Conservation (phyloP, 2,329 filamentous ascomycete species). For the Cladophialophora carrionii region DNA sequence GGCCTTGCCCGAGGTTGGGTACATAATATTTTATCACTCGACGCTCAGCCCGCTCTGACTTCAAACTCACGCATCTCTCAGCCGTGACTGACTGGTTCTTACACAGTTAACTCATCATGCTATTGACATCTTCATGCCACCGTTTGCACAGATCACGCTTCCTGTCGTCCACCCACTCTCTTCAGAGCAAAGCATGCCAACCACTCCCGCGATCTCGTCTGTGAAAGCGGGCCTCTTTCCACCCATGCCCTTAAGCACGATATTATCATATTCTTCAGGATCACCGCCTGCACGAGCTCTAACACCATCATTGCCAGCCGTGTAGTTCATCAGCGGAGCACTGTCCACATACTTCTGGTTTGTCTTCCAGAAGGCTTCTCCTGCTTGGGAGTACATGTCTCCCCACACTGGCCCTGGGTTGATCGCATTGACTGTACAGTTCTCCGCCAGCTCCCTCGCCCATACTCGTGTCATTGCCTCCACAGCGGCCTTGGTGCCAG, state of each 20-base stretch:
- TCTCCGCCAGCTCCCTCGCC: constrained; percentile 61
- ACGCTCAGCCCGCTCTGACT: not conserved
- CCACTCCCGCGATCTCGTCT: constrained; percentile 72
- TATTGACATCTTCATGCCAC: constrained; percentile 66
- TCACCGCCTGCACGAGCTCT: constrained; percentile 54
- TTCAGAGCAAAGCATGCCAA: constrained; percentile 72
- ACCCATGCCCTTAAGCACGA: constrained; percentile 62
- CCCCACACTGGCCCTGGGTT: constrained; percentile 62
- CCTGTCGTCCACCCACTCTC: constrained; percentile 80
- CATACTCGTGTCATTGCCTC: constrained; percentile 67
- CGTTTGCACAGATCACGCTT: constrained; percentile 78
- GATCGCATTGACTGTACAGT: constrained; percentile 62
- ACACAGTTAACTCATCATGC: constrained; percentile 27
- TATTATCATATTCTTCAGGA: constrained; percentile 62
- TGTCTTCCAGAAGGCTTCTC: constrained; percentile 60
- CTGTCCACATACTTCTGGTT: constrained; percentile 65
- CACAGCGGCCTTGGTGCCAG: constrained; percentile 64
- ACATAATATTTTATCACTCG: not conserved
- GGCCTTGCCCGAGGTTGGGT: not conserved
- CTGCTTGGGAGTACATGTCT: constrained; percentile 59
- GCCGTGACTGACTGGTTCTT: not conserved
- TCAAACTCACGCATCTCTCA: not conserved
- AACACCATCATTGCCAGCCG: constrained; percentile 59
- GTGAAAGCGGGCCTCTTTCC: constrained; percentile 67
- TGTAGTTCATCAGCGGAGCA: constrained; percentile 66